Evolutionary conservation across 495 filamentous ascomycete species (phyloP).

Genomic region (Penicillium salamii): DNA sequence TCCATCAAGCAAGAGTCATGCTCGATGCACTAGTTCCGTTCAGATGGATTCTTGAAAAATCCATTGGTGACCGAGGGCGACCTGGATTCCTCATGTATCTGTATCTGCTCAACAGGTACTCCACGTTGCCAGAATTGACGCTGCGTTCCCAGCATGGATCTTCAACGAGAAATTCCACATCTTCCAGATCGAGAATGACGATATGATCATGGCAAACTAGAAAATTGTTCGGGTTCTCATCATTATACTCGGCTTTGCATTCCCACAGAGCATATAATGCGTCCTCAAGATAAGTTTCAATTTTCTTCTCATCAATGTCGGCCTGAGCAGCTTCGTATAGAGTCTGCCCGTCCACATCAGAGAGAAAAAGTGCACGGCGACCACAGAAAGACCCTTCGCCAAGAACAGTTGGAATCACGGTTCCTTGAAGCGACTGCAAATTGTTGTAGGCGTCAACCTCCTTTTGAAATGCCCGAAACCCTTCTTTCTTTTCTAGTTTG

Average conservation of each 20-base stretch:
- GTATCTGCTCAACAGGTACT: slow-evolving; percentile 2
- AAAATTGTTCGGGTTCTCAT: not conserved
- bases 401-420: not conserved
- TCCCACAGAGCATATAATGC: not conserved
- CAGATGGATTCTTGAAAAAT: not conserved
- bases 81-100: slow-evolving; percentile 2
- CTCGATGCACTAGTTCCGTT: not conserved
- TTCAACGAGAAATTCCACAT: not conserved
- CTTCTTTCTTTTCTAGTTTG: not conserved
- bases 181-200: not conserved
- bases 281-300: not conserved
- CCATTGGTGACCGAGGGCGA: slow-evolving; percentile 2
- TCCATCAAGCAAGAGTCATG: too few relatives aligned
- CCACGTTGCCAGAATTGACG: slow-evolving; percentile 1
- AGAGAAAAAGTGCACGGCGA: not conserved
- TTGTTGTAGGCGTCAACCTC: not conserved
- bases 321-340: not conserved
- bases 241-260: not conserved
- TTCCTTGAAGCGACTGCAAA: not conserved
- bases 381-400: not conserved
- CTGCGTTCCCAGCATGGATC: not conserved
- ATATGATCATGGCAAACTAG: not conserved
- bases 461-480: not conserved
- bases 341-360: not conserved
- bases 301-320: not conserved